Conservation (phyloP, 495 filamentous ascomycete species). For the Tuber aestivum region DNA sequence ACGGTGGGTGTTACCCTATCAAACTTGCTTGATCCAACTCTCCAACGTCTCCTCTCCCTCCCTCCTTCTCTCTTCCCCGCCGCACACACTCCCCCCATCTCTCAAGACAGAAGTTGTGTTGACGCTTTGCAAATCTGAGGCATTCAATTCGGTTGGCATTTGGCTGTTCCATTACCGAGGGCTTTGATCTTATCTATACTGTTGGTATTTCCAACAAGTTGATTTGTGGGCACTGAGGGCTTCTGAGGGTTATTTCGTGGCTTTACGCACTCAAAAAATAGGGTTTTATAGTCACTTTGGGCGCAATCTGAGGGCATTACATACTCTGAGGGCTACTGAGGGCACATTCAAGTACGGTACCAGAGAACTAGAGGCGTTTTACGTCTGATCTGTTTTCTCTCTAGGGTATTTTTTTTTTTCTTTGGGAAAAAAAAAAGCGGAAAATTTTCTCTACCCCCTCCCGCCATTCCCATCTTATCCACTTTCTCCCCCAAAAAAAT, state of each 20-base stretch:
- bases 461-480: background rate
- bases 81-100: constrained; percentile 20
- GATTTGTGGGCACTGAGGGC: constrained; percentile 41
- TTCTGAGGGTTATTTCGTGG: constrained; percentile 29
- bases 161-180: constrained; percentile 38
- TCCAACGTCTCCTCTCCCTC: background rate
- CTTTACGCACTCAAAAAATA: constrained; percentile 6
- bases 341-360: constrained; percentile 10
- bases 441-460: background rate
- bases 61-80: constrained; percentile 11
- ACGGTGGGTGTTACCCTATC: background rate
- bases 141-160: constrained; percentile 39
- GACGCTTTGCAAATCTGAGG: constrained; percentile 36
- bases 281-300: background rate
- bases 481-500: constrained; percentile 11
- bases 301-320: constrained; percentile 37
- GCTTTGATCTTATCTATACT: constrained; percentile 33
- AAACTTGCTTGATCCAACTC: background rate
- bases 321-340: constrained; percentile 12
- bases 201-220: constrained; percentile 13
- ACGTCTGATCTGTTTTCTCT: constrained; percentile 15
- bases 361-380: constrained; percentile 16
- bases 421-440: background rate
- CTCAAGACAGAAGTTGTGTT: constrained; percentile 39
- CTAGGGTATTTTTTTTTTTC: constrained; percentile 21